phyloP scores from a whole-genome alignment of 2,329 filamentous ascomycete genomes.

The Colletotrichum eleusines region DNA sequence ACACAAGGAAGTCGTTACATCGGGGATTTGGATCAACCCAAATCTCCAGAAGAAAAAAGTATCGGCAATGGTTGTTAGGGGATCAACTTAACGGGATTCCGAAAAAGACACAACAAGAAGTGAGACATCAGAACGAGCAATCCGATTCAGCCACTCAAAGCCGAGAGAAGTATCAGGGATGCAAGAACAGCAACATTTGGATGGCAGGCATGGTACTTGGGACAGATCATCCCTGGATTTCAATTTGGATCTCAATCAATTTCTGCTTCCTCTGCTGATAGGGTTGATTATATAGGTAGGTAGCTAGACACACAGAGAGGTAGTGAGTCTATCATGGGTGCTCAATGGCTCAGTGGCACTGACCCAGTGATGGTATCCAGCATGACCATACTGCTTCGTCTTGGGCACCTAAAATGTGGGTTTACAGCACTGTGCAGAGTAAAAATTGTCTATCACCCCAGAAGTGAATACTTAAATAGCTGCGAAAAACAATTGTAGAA shows the following conservation, averaged over 20 bases:
- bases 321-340: not conserved
- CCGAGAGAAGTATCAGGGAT: not conserved
- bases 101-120: not conserved
- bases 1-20: not conserved
- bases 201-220: not conserved
- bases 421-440: not conserved
- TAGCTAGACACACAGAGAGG: not conserved
- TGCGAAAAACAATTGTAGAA: not conserved
- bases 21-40: no score
- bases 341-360: not conserved
- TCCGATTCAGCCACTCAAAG: not conserved
- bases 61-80: not conserved
- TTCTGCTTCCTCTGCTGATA: not conserved
- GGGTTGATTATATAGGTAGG: not conserved
- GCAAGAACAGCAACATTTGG: not conserved
- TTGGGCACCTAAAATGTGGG: not conserved
- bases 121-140: not conserved
- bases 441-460: rapidly evolving
- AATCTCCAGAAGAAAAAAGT: not conserved
- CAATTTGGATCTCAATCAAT: no score
- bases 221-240: not conserved
- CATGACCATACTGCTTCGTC: not conserved
- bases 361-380: not conserved
- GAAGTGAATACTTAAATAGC: not conserved
- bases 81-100: not conserved